Evolutionary conservation across 1,284 basidiomycete genomes (phyloP).

Genomic region (Cutaneotrichosporon cutaneum): DNA sequence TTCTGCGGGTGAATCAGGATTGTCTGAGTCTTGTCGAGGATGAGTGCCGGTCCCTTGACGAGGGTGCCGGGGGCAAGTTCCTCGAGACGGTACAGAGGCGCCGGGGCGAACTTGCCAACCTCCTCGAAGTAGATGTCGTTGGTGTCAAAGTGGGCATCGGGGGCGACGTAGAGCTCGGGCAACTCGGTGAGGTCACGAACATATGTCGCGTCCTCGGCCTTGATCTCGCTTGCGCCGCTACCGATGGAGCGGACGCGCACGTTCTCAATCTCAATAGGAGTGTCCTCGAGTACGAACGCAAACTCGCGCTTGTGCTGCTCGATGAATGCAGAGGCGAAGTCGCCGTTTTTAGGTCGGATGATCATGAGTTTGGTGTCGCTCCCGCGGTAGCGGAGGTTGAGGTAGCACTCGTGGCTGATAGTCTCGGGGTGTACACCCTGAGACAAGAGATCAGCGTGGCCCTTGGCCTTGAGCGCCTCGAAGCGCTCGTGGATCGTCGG

Average conservation of each 20-base stretch:
- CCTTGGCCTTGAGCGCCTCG: slow-evolving; percentile 58
- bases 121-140: slow-evolving; percentile 35
- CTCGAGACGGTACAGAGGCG: slow-evolving; percentile 70
- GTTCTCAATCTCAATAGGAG: slow-evolving; percentile 81
- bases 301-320: slow-evolving; percentile 80
- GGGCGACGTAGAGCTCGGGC: slow-evolving; percentile 58
- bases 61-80: slow-evolving; percentile 53
- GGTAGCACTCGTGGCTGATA: slow-evolving; percentile 71
- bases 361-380: slow-evolving; percentile 86
- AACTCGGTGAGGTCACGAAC: slow-evolving; percentile 2
- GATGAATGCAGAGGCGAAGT: slow-evolving; percentile 76
- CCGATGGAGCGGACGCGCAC: slow-evolving; percentile 78
- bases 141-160: slow-evolving; percentile 50
- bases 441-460: slow-evolving; percentile 59
- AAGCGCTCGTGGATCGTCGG: slow-evolving; percentile 64
- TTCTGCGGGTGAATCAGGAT: slow-evolving; percentile 36
- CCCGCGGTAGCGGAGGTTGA: slow-evolving; percentile 86
- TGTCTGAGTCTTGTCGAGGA: slow-evolving; percentile 46
- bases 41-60: slow-evolving; percentile 54
- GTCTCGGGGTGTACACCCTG: slow-evolving; percentile 67
- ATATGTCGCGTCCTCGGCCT: slow-evolving; percentile 66
- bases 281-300: slow-evolving; percentile 78
- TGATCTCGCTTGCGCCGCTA: slow-evolving; percentile 74
- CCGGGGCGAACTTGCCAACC: slow-evolving; percentile 55
- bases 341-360: slow-evolving; percentile 59